A percentile compares a stretch with the other conserved stretches of the same genome.
These are phyloP conservation scores for Podila verticillata DNA, from an alignment of 192 early-diverging fungal genomes.

Conservation along the genomic window DNA sequence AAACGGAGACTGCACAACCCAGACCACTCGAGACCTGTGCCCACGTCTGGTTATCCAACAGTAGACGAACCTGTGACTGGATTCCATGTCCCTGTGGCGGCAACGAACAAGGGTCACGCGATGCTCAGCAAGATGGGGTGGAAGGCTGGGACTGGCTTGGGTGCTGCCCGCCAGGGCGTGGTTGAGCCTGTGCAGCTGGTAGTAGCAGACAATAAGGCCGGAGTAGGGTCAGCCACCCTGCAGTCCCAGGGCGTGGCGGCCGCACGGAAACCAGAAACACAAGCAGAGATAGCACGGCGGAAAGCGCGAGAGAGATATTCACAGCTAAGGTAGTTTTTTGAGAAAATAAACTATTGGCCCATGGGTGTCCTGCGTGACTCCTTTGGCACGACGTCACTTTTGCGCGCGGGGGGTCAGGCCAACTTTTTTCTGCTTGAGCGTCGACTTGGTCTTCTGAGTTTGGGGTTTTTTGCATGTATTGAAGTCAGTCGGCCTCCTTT, in stretches of 20 bases:
- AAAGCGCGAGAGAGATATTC: conserved; percentile 38
- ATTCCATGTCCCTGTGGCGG: conserved; percentile 41
- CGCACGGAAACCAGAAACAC: conserved; percentile 10
- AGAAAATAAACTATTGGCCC: neutral
- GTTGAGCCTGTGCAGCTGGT: conserved; percentile 54
- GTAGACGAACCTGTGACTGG: conserved; percentile 5
- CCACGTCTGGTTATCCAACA: neutral
- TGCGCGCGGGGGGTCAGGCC: too few relatives aligned
- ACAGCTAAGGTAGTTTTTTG: conserved; percentile 29
- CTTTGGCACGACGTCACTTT: too few relatives aligned
- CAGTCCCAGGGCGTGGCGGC: conserved; percentile 25
- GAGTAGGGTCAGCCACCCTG: conserved; percentile 49
- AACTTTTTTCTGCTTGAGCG: too few relatives aligned
- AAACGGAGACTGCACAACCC: conserved; percentile 36
- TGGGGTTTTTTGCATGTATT: too few relatives aligned
- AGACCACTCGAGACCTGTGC: conserved; percentile 22
- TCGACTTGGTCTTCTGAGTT: too few relatives aligned
- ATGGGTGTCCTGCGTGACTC: neutral
- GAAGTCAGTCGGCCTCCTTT: too few relatives aligned
- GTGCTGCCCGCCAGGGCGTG: conserved; percentile 48
- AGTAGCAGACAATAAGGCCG: conserved; percentile 55
- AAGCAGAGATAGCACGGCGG: conserved; percentile 24
- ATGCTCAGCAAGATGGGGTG: conserved; percentile 74
- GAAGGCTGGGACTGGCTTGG: conserved; percentile 66
- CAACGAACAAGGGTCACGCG: conserved; percentile 60